These are phyloP conservation scores for Psidium guajava DNA, from an alignment of 345 rosid species.

Conservation along the genomic window DNA sequence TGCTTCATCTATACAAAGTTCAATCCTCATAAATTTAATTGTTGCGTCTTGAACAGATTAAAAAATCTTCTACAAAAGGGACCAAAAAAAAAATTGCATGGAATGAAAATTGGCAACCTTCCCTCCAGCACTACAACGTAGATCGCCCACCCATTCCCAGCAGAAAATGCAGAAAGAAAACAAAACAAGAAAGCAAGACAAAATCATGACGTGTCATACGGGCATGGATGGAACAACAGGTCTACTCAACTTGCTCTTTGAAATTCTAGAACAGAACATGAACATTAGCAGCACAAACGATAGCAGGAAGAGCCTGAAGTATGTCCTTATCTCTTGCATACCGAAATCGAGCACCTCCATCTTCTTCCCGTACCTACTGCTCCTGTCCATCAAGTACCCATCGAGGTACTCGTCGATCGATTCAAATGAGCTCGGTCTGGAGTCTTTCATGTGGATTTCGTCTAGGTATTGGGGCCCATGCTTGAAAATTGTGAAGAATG, in stretches of 20 bases:
- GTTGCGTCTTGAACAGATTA: not conserved
- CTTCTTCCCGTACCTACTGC: slow-evolving; percentile 74
- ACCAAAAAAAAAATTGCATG: not conserved
- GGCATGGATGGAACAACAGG: slow-evolving; percentile 34
- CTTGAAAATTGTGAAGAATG: slow-evolving; percentile 64
- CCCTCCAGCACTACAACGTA: not conserved
- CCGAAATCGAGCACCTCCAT: slow-evolving; percentile 85
- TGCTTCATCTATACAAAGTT: not conserved
- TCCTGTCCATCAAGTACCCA: slow-evolving; percentile 80
- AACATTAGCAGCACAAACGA: slow-evolving; percentile 74
- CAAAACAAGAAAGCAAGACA: not conserved
- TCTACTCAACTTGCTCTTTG: slow-evolving; percentile 65
- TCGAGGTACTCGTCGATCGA: slow-evolving; percentile 91
- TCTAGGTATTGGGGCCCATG: slow-evolving; percentile 35
- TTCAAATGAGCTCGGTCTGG: slow-evolving; percentile 44
- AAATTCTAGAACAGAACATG: slow-evolving; percentile 93
- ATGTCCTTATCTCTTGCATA: slow-evolving; percentile 92
- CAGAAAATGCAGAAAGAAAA: not conserved
- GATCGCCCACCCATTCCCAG: not conserved
- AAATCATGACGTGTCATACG: not conserved
- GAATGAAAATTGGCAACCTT: not conserved
- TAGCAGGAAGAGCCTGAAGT: slow-evolving; percentile 87
- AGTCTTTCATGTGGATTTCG: slow-evolving; percentile 26
- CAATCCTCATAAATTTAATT: not conserved
- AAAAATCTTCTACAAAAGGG: not conserved